Evolutionary conservation across 2,329 filamentous ascomycete species (phyloP), one percentile per base, ranked within the genome.

Genomic region (Diatrype stigma): DNA sequence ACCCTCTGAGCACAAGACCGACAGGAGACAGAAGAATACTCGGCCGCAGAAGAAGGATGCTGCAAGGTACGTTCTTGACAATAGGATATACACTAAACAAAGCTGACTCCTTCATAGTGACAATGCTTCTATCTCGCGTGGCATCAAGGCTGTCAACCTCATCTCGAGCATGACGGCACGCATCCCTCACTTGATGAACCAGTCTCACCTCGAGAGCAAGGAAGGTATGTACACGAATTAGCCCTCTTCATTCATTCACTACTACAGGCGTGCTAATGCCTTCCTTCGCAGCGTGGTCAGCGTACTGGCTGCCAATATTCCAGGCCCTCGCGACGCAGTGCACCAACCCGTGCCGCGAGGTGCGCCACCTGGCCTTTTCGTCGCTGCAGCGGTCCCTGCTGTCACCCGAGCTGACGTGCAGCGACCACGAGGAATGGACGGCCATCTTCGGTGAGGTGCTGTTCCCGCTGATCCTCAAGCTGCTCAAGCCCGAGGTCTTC

Each of bases 221-320:
- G 89, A 96, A 78, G 87, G 87, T 89, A 70, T 54, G 75, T 58
- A 42, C 28, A 16, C 2, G 23, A 6, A 14, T 37, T 7, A 7
- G 38, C 19, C 40, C 22, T 11, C 5, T 6, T 17, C 7, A 32
- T 42, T 12, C 14, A 37, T 5, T 37, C 6, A 6, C 34, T 7
- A 6, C 34, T 37, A 37, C 14, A 14, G 34, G 34, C 17, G n/a
- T 40, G 12, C 10, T 26, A 16, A 48, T 6, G 40, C n/a, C 53
- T 60, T 30, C 45, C 53, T 60, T 30, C 45, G n/a, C 56, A 89
- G 94, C 94, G 14, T 99, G 94, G 94, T 91, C 90, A 47, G 90
- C 94, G 8, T 99, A 99, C 68, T 99, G 94, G 94, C 86, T 92
- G 14, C 94, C 93, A 2, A 91, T 99, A 23, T 94, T 99, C 70